These are phyloP conservation scores for Sistotremastrum niveocremeum DNA, from an alignment of 768 basidiomycete species.

Conservation along the genomic window DNA sequence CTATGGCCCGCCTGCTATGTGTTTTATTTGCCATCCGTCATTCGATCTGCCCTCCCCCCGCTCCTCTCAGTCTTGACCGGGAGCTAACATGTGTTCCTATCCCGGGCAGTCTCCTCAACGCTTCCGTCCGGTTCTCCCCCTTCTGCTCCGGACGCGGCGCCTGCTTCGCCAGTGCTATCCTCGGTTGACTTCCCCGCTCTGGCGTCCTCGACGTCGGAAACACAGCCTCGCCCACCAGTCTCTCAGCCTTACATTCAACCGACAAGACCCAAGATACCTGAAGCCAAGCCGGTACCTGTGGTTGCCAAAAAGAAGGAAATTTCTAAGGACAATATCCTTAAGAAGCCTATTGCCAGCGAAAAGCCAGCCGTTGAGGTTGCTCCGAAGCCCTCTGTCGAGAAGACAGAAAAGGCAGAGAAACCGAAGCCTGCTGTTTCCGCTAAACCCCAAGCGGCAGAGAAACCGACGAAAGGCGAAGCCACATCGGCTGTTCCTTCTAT, in stretches of 20 bases:
- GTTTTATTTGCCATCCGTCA: too few relatives aligned
- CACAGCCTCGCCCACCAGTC: conserved; percentile 11
- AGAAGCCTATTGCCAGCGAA: conserved; percentile 26
- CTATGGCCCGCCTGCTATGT: too few relatives aligned
- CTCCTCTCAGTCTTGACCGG: too few relatives aligned
- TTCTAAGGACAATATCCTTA: conserved; percentile 13
- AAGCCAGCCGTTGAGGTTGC: conserved; percentile 17
- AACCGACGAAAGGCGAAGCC: conserved; percentile 8
- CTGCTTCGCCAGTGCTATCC: conserved; percentile 36
- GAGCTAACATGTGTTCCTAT: too few relatives aligned
- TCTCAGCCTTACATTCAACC: conserved; percentile 14
- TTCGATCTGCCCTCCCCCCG: too few relatives aligned
- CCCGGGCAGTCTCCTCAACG: too few relatives aligned
- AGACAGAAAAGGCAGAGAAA: conserved; percentile 22
- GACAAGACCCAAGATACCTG: conserved; percentile 21
- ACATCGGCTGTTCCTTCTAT: conserved; percentile 7
- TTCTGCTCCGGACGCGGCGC: conserved; percentile 19
- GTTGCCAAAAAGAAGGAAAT: conserved; percentile 44
- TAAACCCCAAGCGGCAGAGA: conserved; percentile 14
- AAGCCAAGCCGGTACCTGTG: conserved; percentile 47
- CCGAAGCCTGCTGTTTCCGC: conserved; percentile 17
- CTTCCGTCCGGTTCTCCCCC: conserved; percentile 15
- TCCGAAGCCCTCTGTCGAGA: conserved; percentile 23
- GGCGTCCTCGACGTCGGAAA: conserved; percentile 21
- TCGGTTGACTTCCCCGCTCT: conserved; percentile 69